A percentile compares a stretch with the other conserved stretches of the same genome.
Evolutionary conservation across 2,329 filamentous ascomycete species (phyloP).

Genomic region (Aspergillus fructus): DNA sequence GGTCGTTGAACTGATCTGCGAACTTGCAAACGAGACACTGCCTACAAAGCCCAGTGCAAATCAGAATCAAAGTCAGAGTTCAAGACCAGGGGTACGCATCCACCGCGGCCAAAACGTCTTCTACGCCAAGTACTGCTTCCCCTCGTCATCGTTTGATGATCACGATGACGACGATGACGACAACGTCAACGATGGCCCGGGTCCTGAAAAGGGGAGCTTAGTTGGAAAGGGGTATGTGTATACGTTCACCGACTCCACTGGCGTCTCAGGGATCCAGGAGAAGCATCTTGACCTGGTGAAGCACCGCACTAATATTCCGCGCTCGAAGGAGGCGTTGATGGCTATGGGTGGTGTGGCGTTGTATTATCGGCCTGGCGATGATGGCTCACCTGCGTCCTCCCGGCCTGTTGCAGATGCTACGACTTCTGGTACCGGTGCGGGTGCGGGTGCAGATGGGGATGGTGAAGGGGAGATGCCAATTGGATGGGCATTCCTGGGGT

Average conservation of each 20-base stretch:
- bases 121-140: slow-evolving; percentile 9
- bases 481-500: slow-evolving; percentile 1
- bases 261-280: slow-evolving; percentile 26
- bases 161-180: neutral
- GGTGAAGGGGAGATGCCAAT: slow-evolving; percentile 1
- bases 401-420: too few species aligned
- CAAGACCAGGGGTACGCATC: neutral
- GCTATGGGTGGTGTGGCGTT: slow-evolving; percentile 35
- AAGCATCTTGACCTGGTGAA: slow-evolving; percentile 38
- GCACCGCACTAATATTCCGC: slow-evolving; percentile 40
- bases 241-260: slow-evolving; percentile 27
- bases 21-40: neutral
- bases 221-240: slow-evolving; percentile 16
- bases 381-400: neutral
- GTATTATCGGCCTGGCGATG: slow-evolving; percentile 22
- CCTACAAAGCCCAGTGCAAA: too few species aligned
- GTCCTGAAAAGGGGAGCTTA: neutral
- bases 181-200: too few species aligned
- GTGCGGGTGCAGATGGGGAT: neutral
- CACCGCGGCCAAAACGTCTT: neutral
- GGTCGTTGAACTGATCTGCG: slow-evolving; percentile 28
- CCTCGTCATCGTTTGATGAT: neutral
- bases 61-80: too few species aligned
- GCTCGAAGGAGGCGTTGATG: slow-evolving; percentile 33
- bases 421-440: too few species aligned